Evolutionary conservation across 2,329 filamentous ascomycete species (phyloP).

Genomic region (Aspergillus proliferans): DNA sequence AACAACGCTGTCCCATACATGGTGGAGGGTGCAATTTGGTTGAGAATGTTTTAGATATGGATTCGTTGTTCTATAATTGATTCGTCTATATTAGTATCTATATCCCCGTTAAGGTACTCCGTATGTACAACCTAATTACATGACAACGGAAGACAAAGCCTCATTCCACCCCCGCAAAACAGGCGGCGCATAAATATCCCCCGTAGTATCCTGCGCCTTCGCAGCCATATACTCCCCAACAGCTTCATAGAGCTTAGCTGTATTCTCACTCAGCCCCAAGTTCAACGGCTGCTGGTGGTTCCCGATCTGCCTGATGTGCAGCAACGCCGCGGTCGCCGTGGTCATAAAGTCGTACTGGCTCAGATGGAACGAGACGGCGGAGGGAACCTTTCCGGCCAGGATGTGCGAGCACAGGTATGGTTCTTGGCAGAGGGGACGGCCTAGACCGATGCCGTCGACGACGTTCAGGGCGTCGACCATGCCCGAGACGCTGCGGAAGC

Average conservation of each 20-base stretch:
- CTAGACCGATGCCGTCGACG: slow-evolving; percentile 57
- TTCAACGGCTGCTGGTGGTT: slow-evolving; percentile 20
- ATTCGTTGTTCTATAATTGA: no score
- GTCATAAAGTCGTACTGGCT: slow-evolving; percentile 84
- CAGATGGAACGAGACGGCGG: slow-evolving; percentile 58
- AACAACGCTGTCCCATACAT: no score
- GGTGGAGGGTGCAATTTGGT: no score
- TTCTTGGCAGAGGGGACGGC: slow-evolving; percentile 48
- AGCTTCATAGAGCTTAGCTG: background rate
- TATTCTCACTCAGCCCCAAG: slow-evolving; percentile 3
- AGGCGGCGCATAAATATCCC: background rate
- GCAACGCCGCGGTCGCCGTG: slow-evolving; percentile 40
- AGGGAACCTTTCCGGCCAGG: slow-evolving; percentile 28
- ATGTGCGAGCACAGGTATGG: slow-evolving; percentile 25
- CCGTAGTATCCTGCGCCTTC: background rate
- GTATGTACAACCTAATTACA: background rate
- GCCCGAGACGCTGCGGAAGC: slow-evolving; percentile 49
- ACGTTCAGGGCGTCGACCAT: slow-evolving; percentile 53
- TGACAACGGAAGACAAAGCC: background rate
- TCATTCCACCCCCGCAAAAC: background rate
- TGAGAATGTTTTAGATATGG: no score
- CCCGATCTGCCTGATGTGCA: slow-evolving; percentile 19
- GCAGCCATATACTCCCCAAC: background rate
- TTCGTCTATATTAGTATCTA: background rate
- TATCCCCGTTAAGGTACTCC: background rate